These are phyloP conservation scores for Daldinia grandis DNA, from an alignment of 495 filamentous ascomycete genomes.

Conservation along the genomic window DNA sequence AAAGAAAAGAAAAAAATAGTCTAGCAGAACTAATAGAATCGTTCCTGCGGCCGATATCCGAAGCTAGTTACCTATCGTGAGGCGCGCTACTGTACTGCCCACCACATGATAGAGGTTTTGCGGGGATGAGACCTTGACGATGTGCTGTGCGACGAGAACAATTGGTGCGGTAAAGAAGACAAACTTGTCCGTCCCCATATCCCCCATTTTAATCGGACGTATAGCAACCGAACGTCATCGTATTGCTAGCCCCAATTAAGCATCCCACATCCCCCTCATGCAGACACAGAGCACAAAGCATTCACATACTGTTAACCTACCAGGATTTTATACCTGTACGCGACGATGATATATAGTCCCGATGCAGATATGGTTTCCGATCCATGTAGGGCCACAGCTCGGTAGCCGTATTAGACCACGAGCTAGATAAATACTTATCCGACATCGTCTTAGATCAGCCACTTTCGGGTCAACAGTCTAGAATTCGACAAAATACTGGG, in stretches of 20 bases:
- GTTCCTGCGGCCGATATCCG: slow-evolving; percentile 31
- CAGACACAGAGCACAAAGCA: slow-evolving; percentile 9
- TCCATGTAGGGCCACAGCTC: slow-evolving; percentile 23
- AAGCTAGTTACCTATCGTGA: slow-evolving; percentile 26
- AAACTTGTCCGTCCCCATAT: slow-evolving; percentile 20
- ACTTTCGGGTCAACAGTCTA: slow-evolving; percentile 21
- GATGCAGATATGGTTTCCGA: slow-evolving; percentile 33
- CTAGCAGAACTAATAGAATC: slow-evolving; percentile 9
- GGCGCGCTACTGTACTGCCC: slow-evolving; percentile 31
- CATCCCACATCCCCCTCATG: slow-evolving; percentile 40
- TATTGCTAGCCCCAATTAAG: slow-evolving; percentile 26
- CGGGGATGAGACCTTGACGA: slow-evolving; percentile 27
- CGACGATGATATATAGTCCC: slow-evolving; percentile 23
- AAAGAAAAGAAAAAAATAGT: no score
- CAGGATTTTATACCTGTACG: slow-evolving; percentile 27
- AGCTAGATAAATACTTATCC: slow-evolving; percentile 21
- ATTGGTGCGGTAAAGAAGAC: slow-evolving; percentile 40
- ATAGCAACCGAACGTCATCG: slow-evolving; percentile 41
- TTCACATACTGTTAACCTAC: slow-evolving; percentile 14
- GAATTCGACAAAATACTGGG: slow-evolving; percentile 27
- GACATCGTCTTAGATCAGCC: slow-evolving; percentile 39
- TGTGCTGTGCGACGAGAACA: slow-evolving; percentile 22
- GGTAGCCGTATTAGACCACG: slow-evolving; percentile 33
- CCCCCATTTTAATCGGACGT: slow-evolving; percentile 41
- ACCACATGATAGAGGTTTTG: slow-evolving; percentile 34